A percentile compares a stretch with the other conserved stretches of the same genome.
Conservation (phyloP, 768 basidiomycete species). For the Trametes coccinea region DNA sequence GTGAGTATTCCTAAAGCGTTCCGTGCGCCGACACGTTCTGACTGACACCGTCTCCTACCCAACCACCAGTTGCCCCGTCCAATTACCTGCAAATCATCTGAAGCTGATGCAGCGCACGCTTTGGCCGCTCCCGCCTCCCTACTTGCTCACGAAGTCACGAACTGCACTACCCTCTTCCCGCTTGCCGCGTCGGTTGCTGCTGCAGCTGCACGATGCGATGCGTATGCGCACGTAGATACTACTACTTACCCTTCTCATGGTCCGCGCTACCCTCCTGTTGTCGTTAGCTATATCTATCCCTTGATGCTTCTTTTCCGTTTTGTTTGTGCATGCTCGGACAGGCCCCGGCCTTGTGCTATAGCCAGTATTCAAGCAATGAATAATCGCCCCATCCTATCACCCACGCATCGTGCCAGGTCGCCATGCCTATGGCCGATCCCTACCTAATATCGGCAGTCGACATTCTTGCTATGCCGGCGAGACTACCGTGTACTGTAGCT, state of each 20-base stretch:
- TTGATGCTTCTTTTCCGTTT: conserved; percentile 2
- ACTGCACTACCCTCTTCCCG: conserved; percentile 5
- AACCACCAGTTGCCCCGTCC: conserved; percentile 71
- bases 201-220: neutral
- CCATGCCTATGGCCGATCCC: no score
- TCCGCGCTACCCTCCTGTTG: conserved; percentile 15
- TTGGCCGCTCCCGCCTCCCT: neutral
- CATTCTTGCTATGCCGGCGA: no score
- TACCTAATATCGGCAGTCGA: no score
- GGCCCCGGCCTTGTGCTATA: conserved; percentile 15
- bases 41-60: neutral
- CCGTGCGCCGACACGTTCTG: neutral
- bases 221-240: conserved; percentile 10
- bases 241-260: neutral
- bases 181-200: conserved; percentile 1
- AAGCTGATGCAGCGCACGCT: conserved; percentile 11
- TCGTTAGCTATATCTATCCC: conserved; percentile 20
- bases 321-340: conserved; percentile 10
- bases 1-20: conserved; percentile 49
- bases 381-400: neutral
- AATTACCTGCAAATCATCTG: conserved; percentile 79
- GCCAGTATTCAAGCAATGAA: conserved; percentile 10
- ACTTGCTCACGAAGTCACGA: conserved; percentile 28
- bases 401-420: no score
- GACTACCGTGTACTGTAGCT: no score